phyloP scores from a whole-genome alignment of 2,329 filamentous ascomycete species.

The Aspergillus versicolor region DNA sequence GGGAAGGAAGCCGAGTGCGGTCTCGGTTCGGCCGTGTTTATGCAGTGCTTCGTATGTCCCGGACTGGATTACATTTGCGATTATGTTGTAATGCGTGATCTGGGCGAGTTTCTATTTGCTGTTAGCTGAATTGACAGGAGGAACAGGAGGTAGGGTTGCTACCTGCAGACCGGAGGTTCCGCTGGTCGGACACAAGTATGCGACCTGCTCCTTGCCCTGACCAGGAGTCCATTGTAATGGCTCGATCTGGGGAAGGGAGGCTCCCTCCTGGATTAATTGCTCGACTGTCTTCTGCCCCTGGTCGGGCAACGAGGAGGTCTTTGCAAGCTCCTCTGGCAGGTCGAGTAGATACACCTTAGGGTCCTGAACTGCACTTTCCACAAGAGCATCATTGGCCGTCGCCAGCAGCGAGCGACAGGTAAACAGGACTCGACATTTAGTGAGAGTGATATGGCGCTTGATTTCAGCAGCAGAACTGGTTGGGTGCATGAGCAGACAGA shows the following conservation, averaged over 20 bases:
- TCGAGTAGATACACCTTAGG: slow-evolving; percentile 1
- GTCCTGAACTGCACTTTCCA: neutral
- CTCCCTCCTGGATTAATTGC: neutral
- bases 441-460: neutral
- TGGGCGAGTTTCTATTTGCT: slow-evolving; percentile 6
- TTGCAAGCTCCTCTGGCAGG: slow-evolving; percentile 1
- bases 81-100: slow-evolving; percentile 13
- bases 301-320: neutral
- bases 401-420: slow-evolving; percentile 10
- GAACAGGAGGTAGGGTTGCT: neutral
- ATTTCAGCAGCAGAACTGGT: slow-evolving; percentile 6
- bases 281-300: slow-evolving; percentile 8
- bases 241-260: neutral
- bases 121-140: neutral
- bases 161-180: slow-evolving; percentile 13
- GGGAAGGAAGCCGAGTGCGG: slow-evolving; percentile 4
- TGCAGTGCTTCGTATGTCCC: slow-evolving; percentile 9
- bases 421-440: slow-evolving; percentile 4
- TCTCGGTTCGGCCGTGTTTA: slow-evolving; percentile 4
- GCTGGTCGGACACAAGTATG: slow-evolving; percentile 8
- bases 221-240: slow-evolving; percentile 4
- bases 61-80: slow-evolving; percentile 32
- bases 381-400: neutral
- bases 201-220: slow-evolving; percentile 5
- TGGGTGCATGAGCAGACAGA: slow-evolving; percentile 11